A percentile compares a stretch with the other conserved stretches of the same genome.
Evolutionary conservation across 2,329 filamentous ascomycete genomes (phyloP).

Genomic region (Trichocomaceae sp.): DNA sequence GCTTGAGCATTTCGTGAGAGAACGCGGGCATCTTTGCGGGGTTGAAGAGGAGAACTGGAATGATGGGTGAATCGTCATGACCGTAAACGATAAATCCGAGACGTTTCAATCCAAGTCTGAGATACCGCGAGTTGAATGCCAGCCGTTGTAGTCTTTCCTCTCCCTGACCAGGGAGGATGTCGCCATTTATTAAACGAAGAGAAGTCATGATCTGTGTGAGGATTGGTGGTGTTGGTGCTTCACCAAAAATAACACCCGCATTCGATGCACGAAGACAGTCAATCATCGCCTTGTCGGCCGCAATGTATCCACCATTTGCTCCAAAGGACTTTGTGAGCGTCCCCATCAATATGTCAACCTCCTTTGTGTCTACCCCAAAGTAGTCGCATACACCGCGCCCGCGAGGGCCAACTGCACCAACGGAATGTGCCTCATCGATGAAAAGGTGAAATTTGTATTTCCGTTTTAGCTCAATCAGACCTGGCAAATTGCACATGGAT

Average conservation of each 20-base stretch:
- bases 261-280: slow-evolving; percentile 85
- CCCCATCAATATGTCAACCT: slow-evolving; percentile 96
- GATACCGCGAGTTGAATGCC: slow-evolving; percentile 96
- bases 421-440: slow-evolving; percentile 91
- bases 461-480: slow-evolving; percentile 76
- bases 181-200: slow-evolving; percentile 81
- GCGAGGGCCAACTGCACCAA: slow-evolving; percentile 81
- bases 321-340: slow-evolving; percentile 98
- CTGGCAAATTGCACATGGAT: slow-evolving; percentile 96
- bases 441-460: slow-evolving; percentile 97
- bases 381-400: slow-evolving; percentile 96
- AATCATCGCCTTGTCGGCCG: slow-evolving; percentile 81
- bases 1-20: slow-evolving; percentile 95
- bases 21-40: slow-evolving; percentile 99
- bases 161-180: slow-evolving; percentile 81
- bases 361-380: slow-evolving; percentile 78
- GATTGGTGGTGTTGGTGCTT: slow-evolving; percentile 80
- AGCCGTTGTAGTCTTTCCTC: slow-evolving; percentile 93
- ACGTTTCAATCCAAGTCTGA: slow-evolving; percentile 94
- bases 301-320: slow-evolving; percentile 93
- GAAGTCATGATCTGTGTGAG: slow-evolving; percentile 85
- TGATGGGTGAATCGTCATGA: slow-evolving; percentile 95
- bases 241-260: slow-evolving; percentile 77
- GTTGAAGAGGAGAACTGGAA: slow-evolving; percentile 90
- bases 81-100: slow-evolving; percentile 95